Evolutionary conservation across 768 basidiomycete genomes (phyloP), one percentile per base, ranked within the genome.

Genomic region (Pulveroboletus sp.): DNA sequence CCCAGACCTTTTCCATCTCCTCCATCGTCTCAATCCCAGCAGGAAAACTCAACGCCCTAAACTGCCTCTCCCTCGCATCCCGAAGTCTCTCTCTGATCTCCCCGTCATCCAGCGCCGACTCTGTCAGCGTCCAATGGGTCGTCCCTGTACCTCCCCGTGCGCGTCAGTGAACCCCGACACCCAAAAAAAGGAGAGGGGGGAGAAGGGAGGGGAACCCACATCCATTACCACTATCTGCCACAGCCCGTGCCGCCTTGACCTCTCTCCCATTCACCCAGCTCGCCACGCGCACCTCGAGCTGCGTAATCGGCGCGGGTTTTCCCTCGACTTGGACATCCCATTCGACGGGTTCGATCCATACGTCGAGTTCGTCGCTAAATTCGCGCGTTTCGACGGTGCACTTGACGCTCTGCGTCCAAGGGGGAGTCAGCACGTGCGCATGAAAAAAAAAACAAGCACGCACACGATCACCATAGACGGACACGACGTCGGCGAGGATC

Each of bases 391-490:
- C 84, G 57, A 84, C 82, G 1, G 77, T 80, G 53, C 78, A 79
- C 56, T 67, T 70, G 27, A 89, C 71, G 39, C 80, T 79, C 82
- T 84, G 50, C 2, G 36, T 29, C 29, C 42, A 38, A 20, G 19
- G 29, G 39, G 33, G 29, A 40, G 33, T 11, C 49, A 35, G 14
- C 13, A n/a, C 11, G 20, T 12, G 12, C 20, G 17, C 19, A 40
- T n/a, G 47, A 34, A 32, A 41, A 1, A 16, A 11, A 27, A 27
- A 0, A 23, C 21, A 20, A 12, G 11, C 33, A 63, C 79, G 41
- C 39, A 88, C 91, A 72, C 87, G 68, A 5, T 75, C 65, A 0
- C 90, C 90, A 66, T 86, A 90, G 43, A 77, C 73, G 2, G 65
- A 61, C 4, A 75, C 69, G 4, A 86, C 75, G 52, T 84, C 80